phyloP scores from a whole-genome alignment of 306 rosid genomes.

The Cicer judaicum region DNA sequence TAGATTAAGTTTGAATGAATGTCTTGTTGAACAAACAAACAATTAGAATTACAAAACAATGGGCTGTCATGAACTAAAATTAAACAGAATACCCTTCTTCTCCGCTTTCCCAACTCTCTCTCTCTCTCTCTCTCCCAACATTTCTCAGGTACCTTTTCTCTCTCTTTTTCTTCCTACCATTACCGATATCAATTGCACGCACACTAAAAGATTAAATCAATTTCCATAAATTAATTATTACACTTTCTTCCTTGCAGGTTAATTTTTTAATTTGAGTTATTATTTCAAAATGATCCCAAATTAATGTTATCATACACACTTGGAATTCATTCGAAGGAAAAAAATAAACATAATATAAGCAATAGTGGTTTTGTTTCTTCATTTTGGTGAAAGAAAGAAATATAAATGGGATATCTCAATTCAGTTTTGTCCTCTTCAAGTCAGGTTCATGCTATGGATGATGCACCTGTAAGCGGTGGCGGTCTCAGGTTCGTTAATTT shows the following conservation, averaged over 20 bases:
- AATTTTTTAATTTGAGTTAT: conserved; percentile 36
- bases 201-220: background rate
- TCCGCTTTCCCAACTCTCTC: conserved; percentile 39
- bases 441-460: conserved; percentile 71
- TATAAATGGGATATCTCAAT: conserved; percentile 83
- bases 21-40: conserved; percentile 50
- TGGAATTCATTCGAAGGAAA: conserved; percentile 43
- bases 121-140: conserved; percentile 44
- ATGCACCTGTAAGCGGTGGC: conserved; percentile 83
- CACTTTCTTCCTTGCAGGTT: conserved; percentile 50
- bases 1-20: conserved; percentile 35
- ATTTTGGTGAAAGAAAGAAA: conserved; percentile 45
- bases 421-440: conserved; percentile 71
- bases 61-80: conserved; percentile 46
- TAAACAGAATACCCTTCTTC: conserved; percentile 46
- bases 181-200: conserved; percentile 17
- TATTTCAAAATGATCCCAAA: conserved; percentile 44
- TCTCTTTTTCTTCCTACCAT: conserved; percentile 37
- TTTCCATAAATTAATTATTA: background rate
- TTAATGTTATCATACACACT: conserved; percentile 45
- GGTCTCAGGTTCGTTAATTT: conserved; percentile 64
- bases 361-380: conserved; percentile 44
- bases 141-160: conserved; percentile 51
- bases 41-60: conserved; percentile 24
- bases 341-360: conserved; percentile 37